Evolutionary conservation across 768 basidiomycete genomes (phyloP).

Genomic region (Gloeostereum incarnatum): DNA sequence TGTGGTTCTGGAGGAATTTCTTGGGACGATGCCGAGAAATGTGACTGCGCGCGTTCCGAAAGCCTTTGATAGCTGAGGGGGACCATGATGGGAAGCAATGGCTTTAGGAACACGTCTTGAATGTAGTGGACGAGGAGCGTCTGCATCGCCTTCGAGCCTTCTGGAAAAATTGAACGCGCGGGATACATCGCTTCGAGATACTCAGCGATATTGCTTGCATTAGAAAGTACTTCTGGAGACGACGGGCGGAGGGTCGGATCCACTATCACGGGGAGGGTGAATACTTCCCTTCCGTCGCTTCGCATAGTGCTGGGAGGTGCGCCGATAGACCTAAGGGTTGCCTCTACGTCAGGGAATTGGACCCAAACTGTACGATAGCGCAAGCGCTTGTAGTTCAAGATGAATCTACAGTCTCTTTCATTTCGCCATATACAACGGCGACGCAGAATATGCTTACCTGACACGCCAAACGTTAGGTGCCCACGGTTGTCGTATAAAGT

Average conservation of each 20-base stretch:
- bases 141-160: conserved; percentile 60
- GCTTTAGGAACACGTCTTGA: conserved; percentile 55
- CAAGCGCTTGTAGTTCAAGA: conserved; percentile 71
- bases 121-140: conserved; percentile 63
- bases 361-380: conserved; percentile 64
- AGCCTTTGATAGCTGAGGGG: conserved; percentile 58
- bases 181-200: conserved; percentile 65
- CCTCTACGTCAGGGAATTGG: conserved; percentile 63
- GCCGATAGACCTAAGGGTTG: conserved; percentile 45
- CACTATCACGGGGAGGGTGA: conserved; percentile 61
- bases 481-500: conserved; percentile 72
- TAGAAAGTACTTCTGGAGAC: conserved; percentile 44
- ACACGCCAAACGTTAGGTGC: conserved; percentile 71
- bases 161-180: conserved; percentile 61
- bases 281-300: conserved; percentile 51
- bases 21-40: conserved; percentile 23
- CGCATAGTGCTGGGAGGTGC: conserved; percentile 47
- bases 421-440: neutral
- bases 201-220: conserved; percentile 55
- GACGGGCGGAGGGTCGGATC: conserved; percentile 41
- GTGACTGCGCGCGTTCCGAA: conserved; percentile 41
- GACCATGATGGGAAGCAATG: conserved; percentile 60
- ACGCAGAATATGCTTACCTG: conserved; percentile 27
- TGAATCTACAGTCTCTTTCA: conserved; percentile 33
- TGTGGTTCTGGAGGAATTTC: conserved; percentile 12